Percentiles rank a stretch among this genome's conserved stretches.
Conservation (phyloP, 1,284 basidiomycete species). For the Marasmius oreades region DNA sequence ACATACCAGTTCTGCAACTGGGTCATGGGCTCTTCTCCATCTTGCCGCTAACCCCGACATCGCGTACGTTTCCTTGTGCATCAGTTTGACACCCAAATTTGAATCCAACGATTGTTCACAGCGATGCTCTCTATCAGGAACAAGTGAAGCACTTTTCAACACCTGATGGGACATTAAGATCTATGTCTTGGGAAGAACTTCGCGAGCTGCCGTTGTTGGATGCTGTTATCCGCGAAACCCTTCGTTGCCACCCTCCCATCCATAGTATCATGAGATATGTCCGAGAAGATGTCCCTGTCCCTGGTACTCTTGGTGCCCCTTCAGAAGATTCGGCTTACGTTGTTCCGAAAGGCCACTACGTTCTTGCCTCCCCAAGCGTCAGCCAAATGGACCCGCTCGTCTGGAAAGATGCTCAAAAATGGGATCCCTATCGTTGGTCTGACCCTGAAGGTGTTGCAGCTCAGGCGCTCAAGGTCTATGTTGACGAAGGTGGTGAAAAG, state of each 20-base stretch:
- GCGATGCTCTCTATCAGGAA: slow-evolving; percentile 83
- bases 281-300: slow-evolving; percentile 81
- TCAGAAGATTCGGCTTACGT: slow-evolving; percentile 74
- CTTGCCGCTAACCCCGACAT: slow-evolving; percentile 79
- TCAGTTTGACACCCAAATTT: slow-evolving; percentile 1
- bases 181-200: slow-evolving; percentile 86
- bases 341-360: slow-evolving; percentile 89
- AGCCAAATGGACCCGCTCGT: slow-evolving; percentile 84
- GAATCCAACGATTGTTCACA: slow-evolving; percentile 27
- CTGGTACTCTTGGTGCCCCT: slow-evolving; percentile 76
- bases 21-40: slow-evolving; percentile 91
- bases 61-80: slow-evolving; percentile 48
- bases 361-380: slow-evolving; percentile 88
- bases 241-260: slow-evolving; percentile 90
- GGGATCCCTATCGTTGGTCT: slow-evolving; percentile 86
- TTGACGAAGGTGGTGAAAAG: slow-evolving; percentile 78
- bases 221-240: slow-evolving; percentile 89
- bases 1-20: slow-evolving; percentile 93
- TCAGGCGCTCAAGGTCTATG: slow-evolving; percentile 71
- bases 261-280: slow-evolving; percentile 93
- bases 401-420: slow-evolving; percentile 75
- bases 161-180: slow-evolving; percentile 76
- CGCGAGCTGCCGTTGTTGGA: slow-evolving; percentile 83
- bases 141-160: slow-evolving; percentile 83
- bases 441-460: slow-evolving; percentile 76